Base-by-base conservation (phyloP, 192 early-diverging fungal genomes). In the Coemansia sp. region DNA sequence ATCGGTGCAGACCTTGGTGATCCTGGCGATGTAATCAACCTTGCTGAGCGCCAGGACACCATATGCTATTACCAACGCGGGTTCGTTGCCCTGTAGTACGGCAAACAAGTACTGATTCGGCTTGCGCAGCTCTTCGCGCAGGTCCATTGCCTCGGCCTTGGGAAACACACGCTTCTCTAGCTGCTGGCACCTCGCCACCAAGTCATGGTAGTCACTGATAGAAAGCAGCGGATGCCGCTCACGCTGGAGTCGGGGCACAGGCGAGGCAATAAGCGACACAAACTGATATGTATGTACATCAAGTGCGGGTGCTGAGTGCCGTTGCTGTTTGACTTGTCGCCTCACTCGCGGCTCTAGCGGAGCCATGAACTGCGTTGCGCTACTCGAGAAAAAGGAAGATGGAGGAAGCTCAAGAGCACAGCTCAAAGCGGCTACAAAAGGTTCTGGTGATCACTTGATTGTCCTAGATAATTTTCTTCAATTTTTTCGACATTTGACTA, bases 101-200 rank as follows among this genome's bases (percentile, higher is more conserved):
- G 65, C 67, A 57, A 68, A 62, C 34, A 74, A n/a, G 33, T 33
- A 68, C 35, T 62, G 67, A 46, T 65, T 65, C 0, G 73, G 73
- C 51, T 68, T 68, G 51, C 63, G 53, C 21, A 68, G 34, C 57
- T 74, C 66, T 21, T 59, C 39, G 19, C 19, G 33, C 39, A 74
- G 53, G 40, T 64, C 45, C 66, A 74, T 68, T 24, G 73, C 73
- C 57, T 74, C 73, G 8, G 66, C 27, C 62, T 74, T 68, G 44
- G 73, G 73, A 27, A 74, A 74, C 19, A 69, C 67, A 2, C 67
- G 73, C 16, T 44, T 45, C 39, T 74, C 73, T 3, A 74, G 62
- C n/a, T 67, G 66, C 59, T 74, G 67, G 62, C 73, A 74, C 33
- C 31, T 44, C 24, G 54, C 56, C 10, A 72, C 27, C 33, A 61